Percentiles rank a stretch among this genome's conserved stretches.
Conservation (phyloP, 208 protist species). For the Strigomonas culicis region DNA sequence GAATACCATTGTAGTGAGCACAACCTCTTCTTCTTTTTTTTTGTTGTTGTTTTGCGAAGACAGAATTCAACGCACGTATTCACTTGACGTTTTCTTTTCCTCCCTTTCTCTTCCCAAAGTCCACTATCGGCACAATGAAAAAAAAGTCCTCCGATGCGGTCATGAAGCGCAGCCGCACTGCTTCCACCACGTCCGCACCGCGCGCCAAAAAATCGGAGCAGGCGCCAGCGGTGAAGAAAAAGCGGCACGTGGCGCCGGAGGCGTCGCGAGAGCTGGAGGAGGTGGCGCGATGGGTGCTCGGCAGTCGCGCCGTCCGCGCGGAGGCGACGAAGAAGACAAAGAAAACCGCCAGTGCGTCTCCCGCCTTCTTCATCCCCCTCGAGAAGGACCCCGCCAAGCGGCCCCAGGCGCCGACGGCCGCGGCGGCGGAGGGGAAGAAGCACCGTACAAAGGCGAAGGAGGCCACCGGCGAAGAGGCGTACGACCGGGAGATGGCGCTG, state of each 20-base stretch:
- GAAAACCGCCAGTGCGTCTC: background rate
- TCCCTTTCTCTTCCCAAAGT: background rate
- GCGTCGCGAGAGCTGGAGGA: too few relatives aligned
- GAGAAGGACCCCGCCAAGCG: background rate
- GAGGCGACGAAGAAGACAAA: too few relatives aligned
- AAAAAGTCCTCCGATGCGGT: background rate
- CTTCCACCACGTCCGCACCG: background rate
- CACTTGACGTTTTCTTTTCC: background rate
- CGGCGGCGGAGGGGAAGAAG: background rate
- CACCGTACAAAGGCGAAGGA: too few relatives aligned
- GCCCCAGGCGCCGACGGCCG: background rate
- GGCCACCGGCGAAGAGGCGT: background rate
- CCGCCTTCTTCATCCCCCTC: background rate
- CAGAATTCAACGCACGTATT: background rate
- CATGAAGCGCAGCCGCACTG: too few relatives aligned
- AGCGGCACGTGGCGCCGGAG: too few relatives aligned
- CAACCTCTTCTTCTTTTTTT: background rate
- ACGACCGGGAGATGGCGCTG: background rate
- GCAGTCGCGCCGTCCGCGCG: too few relatives aligned
- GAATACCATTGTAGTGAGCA: background rate
- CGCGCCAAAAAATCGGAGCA: background rate
- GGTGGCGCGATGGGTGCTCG: too few relatives aligned
- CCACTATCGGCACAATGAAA: too few relatives aligned
- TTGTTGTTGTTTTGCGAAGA: background rate
- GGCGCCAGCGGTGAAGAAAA: background rate